Percentiles rank a stretch among this genome's conserved stretches.
These are phyloP conservation scores for Penicillium lagena DNA, from an alignment of 495 filamentous ascomycete genomes.

Conservation along the genomic window DNA sequence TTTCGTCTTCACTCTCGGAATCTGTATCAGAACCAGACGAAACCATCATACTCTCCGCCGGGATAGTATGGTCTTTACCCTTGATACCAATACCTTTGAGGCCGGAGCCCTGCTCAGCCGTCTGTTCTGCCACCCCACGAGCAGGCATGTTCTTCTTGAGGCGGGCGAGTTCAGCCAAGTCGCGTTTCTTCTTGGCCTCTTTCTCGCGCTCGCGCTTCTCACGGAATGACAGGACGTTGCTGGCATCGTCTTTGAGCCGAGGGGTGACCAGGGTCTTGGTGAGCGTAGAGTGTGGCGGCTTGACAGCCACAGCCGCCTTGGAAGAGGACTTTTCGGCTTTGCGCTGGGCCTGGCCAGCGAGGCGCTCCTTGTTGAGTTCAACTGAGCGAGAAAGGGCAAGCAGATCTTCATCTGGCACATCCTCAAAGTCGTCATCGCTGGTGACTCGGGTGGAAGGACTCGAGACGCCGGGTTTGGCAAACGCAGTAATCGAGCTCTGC, in stretches of 20 bases:
- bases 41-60: conserved; percentile 83
- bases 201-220: conserved; percentile 66
- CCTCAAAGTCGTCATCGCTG: conserved; percentile 40
- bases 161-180: conserved; percentile 59
- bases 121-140: conserved; percentile 48
- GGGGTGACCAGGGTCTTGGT: conserved; percentile 20
- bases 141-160: conserved; percentile 51
- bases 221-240: conserved; percentile 44
- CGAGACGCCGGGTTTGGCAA: conserved; percentile 39
- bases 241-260: conserved; percentile 29
- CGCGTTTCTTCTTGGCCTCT: conserved; percentile 66
- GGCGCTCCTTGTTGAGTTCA: conserved; percentile 40
- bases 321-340: conserved; percentile 19
- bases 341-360: conserved; percentile 29
- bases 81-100: conserved; percentile 67
- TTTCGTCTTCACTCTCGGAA: conserved; percentile 63
- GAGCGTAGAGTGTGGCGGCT: conserved; percentile 5
- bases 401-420: conserved; percentile 36
- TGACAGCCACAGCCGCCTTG: conserved; percentile 8
- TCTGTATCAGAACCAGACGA: conserved; percentile 66
- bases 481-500: conserved; percentile 63
- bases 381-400: conserved; percentile 41
- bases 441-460: conserved; percentile 23
- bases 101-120: conserved; percentile 70
- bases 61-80: conserved; percentile 69